Evolutionary conservation across 2,329 filamentous ascomycete genomes (phyloP).

Genomic region (Fusarium staphyleae): DNA sequence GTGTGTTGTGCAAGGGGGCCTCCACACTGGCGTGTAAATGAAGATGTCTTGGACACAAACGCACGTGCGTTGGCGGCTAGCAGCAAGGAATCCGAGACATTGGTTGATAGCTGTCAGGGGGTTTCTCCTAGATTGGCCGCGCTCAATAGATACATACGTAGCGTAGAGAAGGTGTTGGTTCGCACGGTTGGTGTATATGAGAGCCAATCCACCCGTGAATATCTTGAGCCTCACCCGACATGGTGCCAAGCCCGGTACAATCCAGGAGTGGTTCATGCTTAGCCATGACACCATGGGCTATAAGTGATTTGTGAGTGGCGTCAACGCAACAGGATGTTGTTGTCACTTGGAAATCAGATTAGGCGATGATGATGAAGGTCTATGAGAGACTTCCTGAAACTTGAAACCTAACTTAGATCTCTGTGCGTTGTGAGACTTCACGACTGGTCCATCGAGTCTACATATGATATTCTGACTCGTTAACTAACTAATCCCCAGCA

Average conservation of each 20-base stretch:
- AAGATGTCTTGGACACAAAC: not conserved
- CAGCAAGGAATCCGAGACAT: conserved; percentile 10
- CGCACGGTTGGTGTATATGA: not conserved
- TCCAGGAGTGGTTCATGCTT: conserved; percentile 10
- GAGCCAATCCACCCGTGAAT: not conserved
- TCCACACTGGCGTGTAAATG: not conserved
- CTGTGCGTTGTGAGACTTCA: not conserved
- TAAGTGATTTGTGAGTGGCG: not conserved
- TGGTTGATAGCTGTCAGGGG: not conserved
- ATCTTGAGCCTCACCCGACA: not conserved
- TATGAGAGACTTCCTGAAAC: not conserved
- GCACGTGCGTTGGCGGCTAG: conserved; percentile 5
- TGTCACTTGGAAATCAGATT: not conserved
- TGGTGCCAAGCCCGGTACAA: conserved; percentile 23
- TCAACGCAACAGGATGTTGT: not conserved
- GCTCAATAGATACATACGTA: not conserved
- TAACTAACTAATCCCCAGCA: conserved; percentile 16
- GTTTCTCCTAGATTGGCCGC: not conserved
- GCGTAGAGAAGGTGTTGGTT: too few relatives aligned
- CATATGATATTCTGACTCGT: conserved; percentile 20
- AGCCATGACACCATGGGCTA: conserved; percentile 11
- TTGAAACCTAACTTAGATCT: conserved; percentile 1
- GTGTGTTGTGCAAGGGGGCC: not conserved
- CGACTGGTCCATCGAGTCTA: conserved; percentile 3
- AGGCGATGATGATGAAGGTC: not conserved